Evolutionary conservation across 495 filamentous ascomycete species (phyloP).

Genomic region (Penicillium waksmanii): DNA sequence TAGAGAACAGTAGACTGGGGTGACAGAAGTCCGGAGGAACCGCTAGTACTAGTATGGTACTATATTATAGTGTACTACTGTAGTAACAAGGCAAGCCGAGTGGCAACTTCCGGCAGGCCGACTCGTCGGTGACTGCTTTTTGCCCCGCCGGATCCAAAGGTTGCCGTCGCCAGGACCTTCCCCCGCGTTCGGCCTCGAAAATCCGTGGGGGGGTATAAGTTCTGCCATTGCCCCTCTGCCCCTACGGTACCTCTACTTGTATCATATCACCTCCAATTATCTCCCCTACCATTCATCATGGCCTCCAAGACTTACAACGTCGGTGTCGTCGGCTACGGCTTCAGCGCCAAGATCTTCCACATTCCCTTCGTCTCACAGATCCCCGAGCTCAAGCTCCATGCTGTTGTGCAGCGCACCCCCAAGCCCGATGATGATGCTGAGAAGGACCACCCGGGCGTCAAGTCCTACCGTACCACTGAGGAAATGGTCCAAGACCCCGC

Average conservation of each 20-base stretch:
- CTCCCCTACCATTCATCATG: slow-evolving; percentile 35
- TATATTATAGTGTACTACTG: too few relatives aligned
- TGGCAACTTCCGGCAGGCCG: not conserved
- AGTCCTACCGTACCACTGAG: slow-evolving; percentile 63
- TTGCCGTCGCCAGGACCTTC: slow-evolving; percentile 50
- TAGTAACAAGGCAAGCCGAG: slow-evolving; percentile 8
- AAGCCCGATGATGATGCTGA: slow-evolving; percentile 64
- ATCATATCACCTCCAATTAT: not conserved
- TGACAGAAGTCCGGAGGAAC: slow-evolving; percentile 11
- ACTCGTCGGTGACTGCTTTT: slow-evolving; percentile 7
- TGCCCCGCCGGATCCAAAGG: slow-evolving; percentile 24
- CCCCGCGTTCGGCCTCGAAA: slow-evolving; percentile 15
- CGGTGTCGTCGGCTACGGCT: slow-evolving; percentile 67
- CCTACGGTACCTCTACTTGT: not conserved
- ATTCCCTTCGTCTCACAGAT: slow-evolving; percentile 79
- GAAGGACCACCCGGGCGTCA: slow-evolving; percentile 68
- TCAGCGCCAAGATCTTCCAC: slow-evolving; percentile 89
- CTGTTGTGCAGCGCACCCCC: slow-evolving; percentile 78
- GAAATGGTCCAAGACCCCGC: slow-evolving; percentile 66
- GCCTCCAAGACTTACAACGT: slow-evolving; percentile 57
- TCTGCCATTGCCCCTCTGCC: not conserved
- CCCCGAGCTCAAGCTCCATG: slow-evolving; percentile 68
- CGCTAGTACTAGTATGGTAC: too few relatives aligned
- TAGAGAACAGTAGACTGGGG: not conserved
- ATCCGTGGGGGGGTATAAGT: slow-evolving; percentile 28